Percentiles rank a stretch among this genome's conserved stretches.
phyloP scores from a whole-genome alignment of 345 rosid species.

The Ricinus communis region DNA sequence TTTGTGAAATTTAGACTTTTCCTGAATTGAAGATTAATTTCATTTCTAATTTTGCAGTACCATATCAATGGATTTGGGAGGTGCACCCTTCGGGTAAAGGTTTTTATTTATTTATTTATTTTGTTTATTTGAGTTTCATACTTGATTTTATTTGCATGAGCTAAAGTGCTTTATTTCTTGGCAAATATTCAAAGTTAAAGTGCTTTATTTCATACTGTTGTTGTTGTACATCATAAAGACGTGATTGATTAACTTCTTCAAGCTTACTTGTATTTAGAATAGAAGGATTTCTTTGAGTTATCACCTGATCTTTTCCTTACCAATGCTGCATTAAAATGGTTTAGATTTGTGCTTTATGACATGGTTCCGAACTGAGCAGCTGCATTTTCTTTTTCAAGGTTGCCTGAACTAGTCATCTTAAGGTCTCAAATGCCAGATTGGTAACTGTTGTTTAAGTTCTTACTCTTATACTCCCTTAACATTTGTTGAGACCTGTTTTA shows the following conservation, averaged over 20 bases:
- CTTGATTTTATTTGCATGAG: not conserved
- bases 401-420: not conserved
- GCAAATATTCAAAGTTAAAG: no score
- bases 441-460: not conserved
- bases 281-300: not conserved
- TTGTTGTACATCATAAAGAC: not conserved
- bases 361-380: not conserved
- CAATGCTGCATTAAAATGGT: not conserved
- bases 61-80: slow-evolving; percentile 60
- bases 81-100: slow-evolving; percentile 81
- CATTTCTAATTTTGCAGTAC: slow-evolving; percentile 59
- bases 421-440: not conserved
- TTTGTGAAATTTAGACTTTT: not conserved
- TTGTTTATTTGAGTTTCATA: not conserved
- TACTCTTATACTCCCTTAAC: not conserved
- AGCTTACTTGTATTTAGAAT: not conserved
- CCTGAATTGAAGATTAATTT: not conserved
- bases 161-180: no score
- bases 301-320: not conserved
- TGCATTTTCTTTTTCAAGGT: not conserved
- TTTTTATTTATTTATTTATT: not conserved
- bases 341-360: not conserved
- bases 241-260: not conserved
- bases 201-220: no score
- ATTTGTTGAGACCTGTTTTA: no score